Evolutionary conservation across 192 early-diverging fungal species (phyloP).

Genomic region (Physocladia obscura): DNA sequence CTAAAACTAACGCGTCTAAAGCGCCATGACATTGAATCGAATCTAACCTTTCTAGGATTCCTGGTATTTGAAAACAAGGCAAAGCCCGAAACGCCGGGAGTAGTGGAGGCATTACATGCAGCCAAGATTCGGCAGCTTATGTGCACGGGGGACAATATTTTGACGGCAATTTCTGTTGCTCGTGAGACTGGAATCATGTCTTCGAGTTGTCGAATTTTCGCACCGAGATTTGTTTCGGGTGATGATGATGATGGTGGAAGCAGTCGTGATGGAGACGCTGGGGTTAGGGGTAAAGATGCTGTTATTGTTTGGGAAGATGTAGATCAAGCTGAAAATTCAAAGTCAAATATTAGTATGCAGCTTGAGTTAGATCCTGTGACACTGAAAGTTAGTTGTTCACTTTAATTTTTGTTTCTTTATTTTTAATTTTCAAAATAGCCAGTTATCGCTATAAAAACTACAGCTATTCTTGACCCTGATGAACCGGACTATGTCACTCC

Average conservation of each 20-base stretch:
- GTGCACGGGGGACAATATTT: conserved; percentile 97
- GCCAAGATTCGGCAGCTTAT: conserved; percentile 93
- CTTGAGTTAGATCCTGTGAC: conserved; percentile 32
- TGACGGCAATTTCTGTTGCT: conserved; percentile 93
- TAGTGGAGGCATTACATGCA: conserved; percentile 72
- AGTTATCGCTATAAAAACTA: conserved; percentile 23
- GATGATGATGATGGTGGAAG: no score
- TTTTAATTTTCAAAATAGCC: neutral
- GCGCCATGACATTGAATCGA: conserved; percentile 82
- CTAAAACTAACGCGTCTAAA: conserved; percentile 75
- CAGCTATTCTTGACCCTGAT: conserved; percentile 7
- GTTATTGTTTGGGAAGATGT: conserved; percentile 75
- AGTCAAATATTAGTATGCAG: conserved; percentile 53
- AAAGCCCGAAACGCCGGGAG: conserved; percentile 79
- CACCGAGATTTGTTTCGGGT: conserved; percentile 66
- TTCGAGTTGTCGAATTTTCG: conserved; percentile 69
- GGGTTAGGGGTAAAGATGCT: conserved; percentile 54
- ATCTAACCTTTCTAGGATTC: conserved; percentile 89
- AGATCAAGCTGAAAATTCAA: conserved; percentile 48
- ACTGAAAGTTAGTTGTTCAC: conserved; percentile 24
- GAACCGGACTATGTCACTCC: conserved; percentile 6
- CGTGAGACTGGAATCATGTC: conserved; percentile 90
- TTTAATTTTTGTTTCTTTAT: neutral
- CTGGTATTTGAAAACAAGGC: conserved; percentile 99
- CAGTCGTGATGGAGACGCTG: no score